Evolutionary conservation across 2,329 filamentous ascomycete species (phyloP), one percentile per base, ranked within the genome.

Genomic region (Decorospora gaudefroyi): DNA sequence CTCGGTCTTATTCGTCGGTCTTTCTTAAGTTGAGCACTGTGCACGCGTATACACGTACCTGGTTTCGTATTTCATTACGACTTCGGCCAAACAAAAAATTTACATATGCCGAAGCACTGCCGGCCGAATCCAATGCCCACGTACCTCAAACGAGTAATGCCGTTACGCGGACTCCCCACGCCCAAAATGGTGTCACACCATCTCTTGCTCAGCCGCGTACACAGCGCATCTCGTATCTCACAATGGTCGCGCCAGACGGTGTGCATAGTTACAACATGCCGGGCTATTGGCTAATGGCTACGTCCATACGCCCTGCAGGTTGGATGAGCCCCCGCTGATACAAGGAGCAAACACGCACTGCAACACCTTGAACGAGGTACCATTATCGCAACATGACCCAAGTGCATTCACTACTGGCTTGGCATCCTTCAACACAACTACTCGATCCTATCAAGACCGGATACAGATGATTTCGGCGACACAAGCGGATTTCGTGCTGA

Each of bases 391-490:
- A 42, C 17, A 32, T 21, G 35, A 23, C 25, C 46, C 18, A 12
- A 30, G 16, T 29, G 21, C 23, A 25, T 21, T 19, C 9, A 28
- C 32, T 29, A 6, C 19, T n/a, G n/a, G n/a, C n/a, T n/a, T n/a
- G n/a, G n/a, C n/a, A n/a, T n/a, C n/a, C n/a, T n/a, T 25, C 32
- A 22, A 5, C 6, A 15, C 13, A 4, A 28, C 36, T 25, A 27
- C 11, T 21, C 40, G 21, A 44, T 46, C 32, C 36, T 41, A 22
- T 52, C 35, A 13, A 55, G 23, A 27, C 46, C 50, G 4, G 42
- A 52, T 16, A 49, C 39, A 16, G 50, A 32, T 9, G 43, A 52
- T 21, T 34, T 49, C 15, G 35, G 29, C 16, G 37, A 43, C 32
- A 27, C 17, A n/a, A 30, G 13, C 19, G 37, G 34, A 9, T 21